Evolutionary conservation across 2,329 filamentous ascomycete species (phyloP).

Genomic region (Diaporthe ampelina): DNA sequence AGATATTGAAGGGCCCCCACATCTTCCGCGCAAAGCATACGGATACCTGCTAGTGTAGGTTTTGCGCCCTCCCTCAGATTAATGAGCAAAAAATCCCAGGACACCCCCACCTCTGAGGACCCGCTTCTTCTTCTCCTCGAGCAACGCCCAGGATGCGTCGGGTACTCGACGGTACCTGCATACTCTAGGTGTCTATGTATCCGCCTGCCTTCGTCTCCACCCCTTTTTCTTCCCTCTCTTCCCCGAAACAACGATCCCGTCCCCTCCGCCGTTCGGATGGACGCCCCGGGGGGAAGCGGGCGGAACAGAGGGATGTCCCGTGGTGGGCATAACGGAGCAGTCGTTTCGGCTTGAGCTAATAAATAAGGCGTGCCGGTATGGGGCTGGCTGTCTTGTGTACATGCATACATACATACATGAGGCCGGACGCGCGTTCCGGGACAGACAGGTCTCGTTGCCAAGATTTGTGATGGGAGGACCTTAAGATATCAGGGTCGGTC

Average conservation of each 20-base stretch:
- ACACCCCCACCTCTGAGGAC: too few species aligned
- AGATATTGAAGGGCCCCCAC: not conserved
- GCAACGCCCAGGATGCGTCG: not conserved
- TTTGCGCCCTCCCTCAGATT: too few species aligned
- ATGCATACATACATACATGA: too few species aligned
- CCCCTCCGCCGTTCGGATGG: too few species aligned
- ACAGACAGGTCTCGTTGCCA: not conserved
- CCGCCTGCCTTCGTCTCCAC: not conserved
- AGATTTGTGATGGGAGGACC: not conserved
- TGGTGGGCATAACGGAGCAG: too few species aligned
- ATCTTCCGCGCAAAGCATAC: not conserved
- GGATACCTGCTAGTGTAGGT: too few species aligned
- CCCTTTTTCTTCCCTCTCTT: not conserved
- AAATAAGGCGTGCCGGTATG: not conserved
- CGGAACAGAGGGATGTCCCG: too few species aligned
- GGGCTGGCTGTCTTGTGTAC: not conserved
- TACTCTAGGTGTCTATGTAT: too few species aligned
- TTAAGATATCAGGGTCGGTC: not conserved
- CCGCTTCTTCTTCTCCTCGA: not conserved
- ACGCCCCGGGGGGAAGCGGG: too few species aligned
- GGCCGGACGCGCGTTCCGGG: constrained; percentile 4
- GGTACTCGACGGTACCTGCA: constrained; percentile 3
- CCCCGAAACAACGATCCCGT: not conserved
- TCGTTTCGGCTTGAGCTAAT: not conserved
- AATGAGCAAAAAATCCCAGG: too few species aligned